phyloP scores from a whole-genome alignment of 495 filamentous ascomycete genomes.

The Penicillium canariense region DNA sequence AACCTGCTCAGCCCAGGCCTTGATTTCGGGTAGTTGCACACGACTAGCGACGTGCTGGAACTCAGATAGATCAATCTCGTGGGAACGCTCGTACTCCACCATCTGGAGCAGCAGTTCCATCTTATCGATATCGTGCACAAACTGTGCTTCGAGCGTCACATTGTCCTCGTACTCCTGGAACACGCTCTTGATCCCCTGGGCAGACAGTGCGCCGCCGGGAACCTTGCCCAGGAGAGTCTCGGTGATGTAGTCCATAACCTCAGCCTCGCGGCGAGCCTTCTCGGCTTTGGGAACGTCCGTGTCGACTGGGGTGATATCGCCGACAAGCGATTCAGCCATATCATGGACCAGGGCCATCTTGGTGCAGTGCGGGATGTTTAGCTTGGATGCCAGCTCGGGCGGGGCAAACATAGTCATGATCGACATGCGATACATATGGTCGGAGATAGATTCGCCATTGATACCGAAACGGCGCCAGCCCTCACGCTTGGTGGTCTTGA shows the following conservation, averaged over 20 bases:
- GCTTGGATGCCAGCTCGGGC: slow-evolving; percentile 57
- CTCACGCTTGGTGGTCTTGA: slow-evolving; percentile 94
- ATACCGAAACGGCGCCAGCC: slow-evolving; percentile 92
- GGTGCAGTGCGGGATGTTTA: slow-evolving; percentile 82
- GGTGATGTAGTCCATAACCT: slow-evolving; percentile 87
- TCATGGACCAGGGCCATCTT: slow-evolving; percentile 95
- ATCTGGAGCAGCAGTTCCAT: slow-evolving; percentile 92
- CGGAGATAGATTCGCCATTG: slow-evolving; percentile 79
- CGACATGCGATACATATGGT: slow-evolving; percentile 99
- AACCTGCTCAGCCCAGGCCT: slow-evolving; percentile 73
- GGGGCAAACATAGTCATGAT: slow-evolving; percentile 95
- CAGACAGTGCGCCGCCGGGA: slow-evolving; percentile 59
- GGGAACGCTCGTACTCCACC: slow-evolving; percentile 87
- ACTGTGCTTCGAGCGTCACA: slow-evolving; percentile 75
- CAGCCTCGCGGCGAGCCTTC: slow-evolving; percentile 80
- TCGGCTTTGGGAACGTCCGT: slow-evolving; percentile 56
- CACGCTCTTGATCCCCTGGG: slow-evolving; percentile 65
- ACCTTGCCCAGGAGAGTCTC: slow-evolving; percentile 69
- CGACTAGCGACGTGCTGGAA: slow-evolving; percentile 73
- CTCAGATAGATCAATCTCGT: slow-evolving; percentile 74
- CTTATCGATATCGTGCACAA: slow-evolving; percentile 97
- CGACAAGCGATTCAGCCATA: slow-evolving; percentile 93
- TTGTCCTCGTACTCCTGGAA: slow-evolving; percentile 95
- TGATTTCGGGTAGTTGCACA: slow-evolving; percentile 72
- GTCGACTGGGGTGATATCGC: slow-evolving; percentile 93